Evolutionary conservation across 139 green algal species (phyloP), one percentile per base, ranked within the genome.

Genomic region (Chlorella sp.): DNA sequence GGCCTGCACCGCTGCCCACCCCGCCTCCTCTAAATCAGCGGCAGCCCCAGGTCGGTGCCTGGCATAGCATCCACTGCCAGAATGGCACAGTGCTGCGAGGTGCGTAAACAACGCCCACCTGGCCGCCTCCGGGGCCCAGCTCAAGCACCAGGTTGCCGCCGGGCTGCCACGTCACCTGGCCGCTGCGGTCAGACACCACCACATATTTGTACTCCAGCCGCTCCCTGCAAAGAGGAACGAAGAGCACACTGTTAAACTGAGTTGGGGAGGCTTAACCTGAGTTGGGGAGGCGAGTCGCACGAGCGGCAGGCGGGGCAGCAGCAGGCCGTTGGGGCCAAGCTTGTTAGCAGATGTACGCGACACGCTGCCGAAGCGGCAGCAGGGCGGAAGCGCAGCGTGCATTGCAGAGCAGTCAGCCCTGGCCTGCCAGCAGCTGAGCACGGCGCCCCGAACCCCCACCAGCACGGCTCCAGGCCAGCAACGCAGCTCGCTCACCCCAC

Each of bases 181-280:
- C 32, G 48, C 22, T 65, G 32, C n/a, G 24, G 9, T 80, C 74
- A 20, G 30, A 54, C 14, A 44, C 38, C n/a, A 80, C 30, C 41
- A 80, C 56, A 54, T 80, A 80, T 48, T 80, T 80, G 74, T 80
- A 80, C 74, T 80, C 74, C 74, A 80, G 46, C 6, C 20, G 28
- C 46, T 65, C 48, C 4, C 74, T 67, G 74, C 74, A 36, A 1
- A 1, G 7, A 32, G 22, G 1, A 5, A 26, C 16, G n/a, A 40
- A 7, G 24, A 11, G 64, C 11, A 14, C 3, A 30, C 11, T 70
- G 64, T 70, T 7, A 38, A 2, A 40, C 64, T 24, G 24, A n/a
- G 60, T 34, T n/a, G n/a, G n/a, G n/a, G n/a, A n/a, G n/a, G n/a
- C n/a, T n/a, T n/a, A n/a, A n/a, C n/a, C n/a, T n/a, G n/a, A n/a